These are phyloP conservation scores for Acanthamoeba rhysodes DNA, from an alignment of 208 protist species.

Conservation along the genomic window DNA sequence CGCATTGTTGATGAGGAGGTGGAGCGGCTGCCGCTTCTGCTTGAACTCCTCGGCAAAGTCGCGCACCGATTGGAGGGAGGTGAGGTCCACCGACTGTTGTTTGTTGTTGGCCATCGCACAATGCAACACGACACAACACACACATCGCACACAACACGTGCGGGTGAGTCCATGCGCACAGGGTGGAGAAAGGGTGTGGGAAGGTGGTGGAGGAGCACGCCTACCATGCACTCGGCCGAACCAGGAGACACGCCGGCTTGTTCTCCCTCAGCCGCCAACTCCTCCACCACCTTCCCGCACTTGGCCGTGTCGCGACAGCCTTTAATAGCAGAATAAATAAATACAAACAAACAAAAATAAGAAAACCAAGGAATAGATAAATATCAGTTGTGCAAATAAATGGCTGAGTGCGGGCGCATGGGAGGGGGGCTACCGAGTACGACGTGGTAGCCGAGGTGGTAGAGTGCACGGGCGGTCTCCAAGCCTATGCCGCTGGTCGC, in stretches of 20 bases:
- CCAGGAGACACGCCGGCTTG: not conserved
- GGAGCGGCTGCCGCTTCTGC: not conserved
- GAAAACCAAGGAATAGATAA: not conserved
- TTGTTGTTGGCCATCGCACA: not conserved
- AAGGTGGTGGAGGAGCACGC: no score
- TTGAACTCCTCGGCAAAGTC: constrained; percentile 55
- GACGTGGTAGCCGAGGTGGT: not conserved
- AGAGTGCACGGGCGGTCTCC: constrained; percentile 28
- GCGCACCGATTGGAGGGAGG: constrained; percentile 22
- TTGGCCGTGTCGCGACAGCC: not conserved
- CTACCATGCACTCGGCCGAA: constrained; percentile 34
- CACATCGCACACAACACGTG: no score
- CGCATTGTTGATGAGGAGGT: constrained; percentile 41
- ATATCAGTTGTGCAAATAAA: not conserved
- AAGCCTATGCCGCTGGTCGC: constrained; percentile 36
- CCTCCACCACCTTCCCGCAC: constrained; percentile 3
- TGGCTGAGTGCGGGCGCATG: no score
- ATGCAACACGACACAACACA: not conserved
- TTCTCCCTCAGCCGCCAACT: not conserved
- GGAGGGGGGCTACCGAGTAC: not conserved
- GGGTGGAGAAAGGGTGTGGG: no score
- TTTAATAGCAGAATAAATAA: not conserved
- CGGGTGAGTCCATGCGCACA: not conserved
- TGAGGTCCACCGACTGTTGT: constrained; percentile 22
- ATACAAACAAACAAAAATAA: no score